These are phyloP conservation scores for Umbilicus rupestris DNA, from an alignment of 164 flowering plant genomes.

Conservation along the genomic window DNA sequence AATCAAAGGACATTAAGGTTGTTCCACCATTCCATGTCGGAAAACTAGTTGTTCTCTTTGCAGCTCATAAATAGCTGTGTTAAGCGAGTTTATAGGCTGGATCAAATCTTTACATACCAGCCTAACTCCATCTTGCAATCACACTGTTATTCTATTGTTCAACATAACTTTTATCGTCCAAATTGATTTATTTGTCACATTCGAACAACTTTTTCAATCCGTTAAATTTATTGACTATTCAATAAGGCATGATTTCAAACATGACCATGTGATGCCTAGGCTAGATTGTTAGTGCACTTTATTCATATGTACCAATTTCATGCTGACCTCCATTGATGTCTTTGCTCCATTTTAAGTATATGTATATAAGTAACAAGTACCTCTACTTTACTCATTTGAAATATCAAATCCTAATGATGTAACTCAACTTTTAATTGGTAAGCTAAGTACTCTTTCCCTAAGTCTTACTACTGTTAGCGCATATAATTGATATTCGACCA, in stretches of 20 bases:
- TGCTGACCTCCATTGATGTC: background rate
- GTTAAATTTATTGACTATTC: background rate
- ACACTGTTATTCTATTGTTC: background rate
- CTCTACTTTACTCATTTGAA: too few relatives aligned
- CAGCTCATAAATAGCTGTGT: background rate
- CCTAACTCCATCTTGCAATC: background rate
- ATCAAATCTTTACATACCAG: background rate
- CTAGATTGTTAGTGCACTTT: background rate
- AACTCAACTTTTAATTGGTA: too few relatives aligned
- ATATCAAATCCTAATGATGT: too few relatives aligned
- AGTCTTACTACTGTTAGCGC: too few relatives aligned
- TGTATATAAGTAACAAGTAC: too few relatives aligned
- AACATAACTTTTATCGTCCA: too few relatives aligned
- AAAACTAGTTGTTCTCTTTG: background rate
- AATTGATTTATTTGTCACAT: background rate
- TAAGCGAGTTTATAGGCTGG: background rate
- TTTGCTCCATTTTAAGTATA: background rate
- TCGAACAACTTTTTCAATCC: background rate
- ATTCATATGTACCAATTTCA: background rate
- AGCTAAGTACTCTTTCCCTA: too few relatives aligned
- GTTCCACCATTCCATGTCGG: background rate
- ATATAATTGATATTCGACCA: too few relatives aligned
- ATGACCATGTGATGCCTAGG: constrained; percentile 3
- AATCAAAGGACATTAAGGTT: constrained; percentile 7
- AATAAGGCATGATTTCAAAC: background rate